Evolutionary conservation across 2,329 filamentous ascomycete species (phyloP).

Genomic region (Cercospora sojina): DNA sequence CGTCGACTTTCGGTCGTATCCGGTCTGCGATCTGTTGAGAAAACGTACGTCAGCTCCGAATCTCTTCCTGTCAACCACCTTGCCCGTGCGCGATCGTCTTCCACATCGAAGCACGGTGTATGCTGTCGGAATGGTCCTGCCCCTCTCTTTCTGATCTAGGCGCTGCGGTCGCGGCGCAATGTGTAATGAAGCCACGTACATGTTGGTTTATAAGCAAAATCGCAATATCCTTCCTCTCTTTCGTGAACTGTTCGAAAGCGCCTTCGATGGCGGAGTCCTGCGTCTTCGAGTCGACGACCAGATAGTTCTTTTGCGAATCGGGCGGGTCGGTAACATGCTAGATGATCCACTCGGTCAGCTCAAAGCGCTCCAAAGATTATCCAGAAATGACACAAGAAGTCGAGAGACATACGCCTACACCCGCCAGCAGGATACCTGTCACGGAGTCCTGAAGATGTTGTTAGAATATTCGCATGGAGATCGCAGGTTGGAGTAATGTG

Average conservation of each 20-base stretch:
- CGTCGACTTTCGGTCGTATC: conserved; percentile 87
- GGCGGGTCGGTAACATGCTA: conserved; percentile 89
- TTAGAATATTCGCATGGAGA: background rate
- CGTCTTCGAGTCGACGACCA: conserved; percentile 93
- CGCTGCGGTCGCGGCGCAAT: background rate
- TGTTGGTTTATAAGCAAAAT: conserved; percentile 98
- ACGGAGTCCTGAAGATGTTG: conserved; percentile 72
- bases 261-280: conserved; percentile 83
- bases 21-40: conserved; percentile 77
- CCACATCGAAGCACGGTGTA: background rate
- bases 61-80: conserved; percentile 9
- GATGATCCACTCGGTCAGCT: background rate
- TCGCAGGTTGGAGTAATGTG: background rate
- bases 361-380: background rate
- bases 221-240: conserved; percentile 90
- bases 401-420: conserved; percentile 72
- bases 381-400: background rate
- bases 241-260: conserved; percentile 85
- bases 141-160: background rate
- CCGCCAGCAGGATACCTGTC: conserved; percentile 89
- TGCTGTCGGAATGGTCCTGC: background rate
- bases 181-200: conserved; percentile 52
- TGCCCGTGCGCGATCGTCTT: background rate
- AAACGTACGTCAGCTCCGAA: background rate
- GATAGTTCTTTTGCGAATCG: conserved; percentile 93